Conservation (phyloP, 176 grass and related monocot genomes). For the Triticum aestivum region DNA sequence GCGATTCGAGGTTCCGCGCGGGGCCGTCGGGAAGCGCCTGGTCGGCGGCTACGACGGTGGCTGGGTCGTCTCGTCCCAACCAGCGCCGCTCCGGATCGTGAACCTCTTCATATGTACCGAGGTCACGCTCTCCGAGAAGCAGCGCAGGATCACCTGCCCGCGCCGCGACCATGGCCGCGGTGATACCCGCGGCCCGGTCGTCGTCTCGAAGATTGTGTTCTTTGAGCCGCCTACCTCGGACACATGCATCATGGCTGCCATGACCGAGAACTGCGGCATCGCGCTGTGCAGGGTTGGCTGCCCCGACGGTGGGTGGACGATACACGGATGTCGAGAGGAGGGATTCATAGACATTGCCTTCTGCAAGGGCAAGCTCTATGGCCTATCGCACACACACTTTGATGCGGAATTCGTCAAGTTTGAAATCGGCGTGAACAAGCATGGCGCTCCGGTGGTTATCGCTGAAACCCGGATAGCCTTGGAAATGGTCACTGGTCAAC, state of each 20-base stretch:
- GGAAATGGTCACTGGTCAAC: no score
- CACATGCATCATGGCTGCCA: not conserved
- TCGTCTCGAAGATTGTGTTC: not conserved
- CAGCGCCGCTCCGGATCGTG: not conserved
- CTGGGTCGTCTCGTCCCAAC: not conserved
- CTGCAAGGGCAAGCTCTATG: not conserved
- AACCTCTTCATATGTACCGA: not conserved
- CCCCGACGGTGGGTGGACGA: not conserved
- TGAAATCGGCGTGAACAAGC: no score
- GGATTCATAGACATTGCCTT: not conserved
- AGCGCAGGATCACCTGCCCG: not conserved
- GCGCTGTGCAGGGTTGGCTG: not conserved
- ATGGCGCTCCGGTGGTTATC: no score
- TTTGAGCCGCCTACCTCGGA: not conserved
- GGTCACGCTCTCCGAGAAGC: not conserved
- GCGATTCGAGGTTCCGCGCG: not conserved
- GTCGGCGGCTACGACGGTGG: not conserved
- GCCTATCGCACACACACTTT: no score
- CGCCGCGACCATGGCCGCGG: not conserved
- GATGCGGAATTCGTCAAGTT: no score
- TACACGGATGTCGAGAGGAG: not conserved
- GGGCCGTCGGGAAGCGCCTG: not conserved
- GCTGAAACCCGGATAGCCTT: no score
- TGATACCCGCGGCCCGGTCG: not conserved
- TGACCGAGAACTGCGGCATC: not conserved